These are phyloP conservation scores for Botrytis byssoidea DNA, from an alignment of 2,329 filamentous ascomycete species.

Conservation along the genomic window DNA sequence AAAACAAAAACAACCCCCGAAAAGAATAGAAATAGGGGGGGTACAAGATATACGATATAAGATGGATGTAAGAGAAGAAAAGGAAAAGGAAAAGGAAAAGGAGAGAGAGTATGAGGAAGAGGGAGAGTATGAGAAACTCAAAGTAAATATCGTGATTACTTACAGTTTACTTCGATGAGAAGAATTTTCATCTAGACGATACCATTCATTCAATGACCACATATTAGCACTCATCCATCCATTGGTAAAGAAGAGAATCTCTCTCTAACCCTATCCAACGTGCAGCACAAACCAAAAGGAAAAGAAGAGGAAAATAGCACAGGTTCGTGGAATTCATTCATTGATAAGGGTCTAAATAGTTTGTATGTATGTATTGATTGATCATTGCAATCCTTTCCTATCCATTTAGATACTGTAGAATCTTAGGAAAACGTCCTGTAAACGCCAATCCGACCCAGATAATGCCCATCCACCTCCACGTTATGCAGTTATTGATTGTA, in stretches of 20 bases:
- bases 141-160: no score
- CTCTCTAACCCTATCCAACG: neutral
- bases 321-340: neutral
- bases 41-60: no score
- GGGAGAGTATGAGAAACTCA: no score
- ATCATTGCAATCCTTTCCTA: neutral
- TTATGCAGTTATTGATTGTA: conserved; percentile 13
- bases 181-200: neutral
- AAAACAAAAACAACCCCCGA: no score
- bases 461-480: neutral
- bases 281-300: neutral
- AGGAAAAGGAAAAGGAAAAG: no score
- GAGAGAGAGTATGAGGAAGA: no score
- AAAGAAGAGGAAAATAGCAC: neutral
- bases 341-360: neutral
- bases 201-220: neutral
- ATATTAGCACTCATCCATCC: neutral
- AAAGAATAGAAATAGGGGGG: no score
- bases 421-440: neutral
- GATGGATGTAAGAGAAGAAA: no score
- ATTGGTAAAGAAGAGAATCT: neutral
- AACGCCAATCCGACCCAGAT: neutral
- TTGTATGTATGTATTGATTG: neutral
- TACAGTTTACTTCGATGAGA: neutral
- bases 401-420: neutral